These are phyloP conservation scores for Panellus pusillus DNA, from an alignment of 768 basidiomycete species.

Conservation along the genomic window DNA sequence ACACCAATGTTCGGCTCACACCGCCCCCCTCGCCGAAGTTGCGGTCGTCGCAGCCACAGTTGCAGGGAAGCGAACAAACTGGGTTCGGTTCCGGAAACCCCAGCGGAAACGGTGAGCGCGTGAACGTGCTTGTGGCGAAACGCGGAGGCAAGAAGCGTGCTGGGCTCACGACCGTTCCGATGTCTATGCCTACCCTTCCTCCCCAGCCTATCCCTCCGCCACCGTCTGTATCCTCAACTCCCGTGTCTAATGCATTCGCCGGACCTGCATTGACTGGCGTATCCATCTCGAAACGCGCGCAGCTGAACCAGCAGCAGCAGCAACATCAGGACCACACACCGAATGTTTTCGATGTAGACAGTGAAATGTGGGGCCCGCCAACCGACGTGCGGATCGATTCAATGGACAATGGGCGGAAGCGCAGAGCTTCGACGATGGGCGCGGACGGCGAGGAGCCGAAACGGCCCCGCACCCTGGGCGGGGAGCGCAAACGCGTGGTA, in stretches of 20 bases:
- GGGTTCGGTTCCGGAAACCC: slow-evolving; percentile 45
- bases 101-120: slow-evolving; percentile 52
- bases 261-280: slow-evolving; percentile 24
- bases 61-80: slow-evolving; percentile 23
- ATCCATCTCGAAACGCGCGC: slow-evolving; percentile 37
- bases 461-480: slow-evolving; percentile 60
- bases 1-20: slow-evolving; percentile 41
- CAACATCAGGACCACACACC: slow-evolving; percentile 25
- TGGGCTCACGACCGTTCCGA: slow-evolving; percentile 29
- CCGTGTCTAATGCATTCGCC: background rate
- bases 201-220: background rate
- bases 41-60: slow-evolving; percentile 31
- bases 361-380: slow-evolving; percentile 44
- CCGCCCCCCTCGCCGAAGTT: slow-evolving; percentile 50
- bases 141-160: slow-evolving; percentile 65
- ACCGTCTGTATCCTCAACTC: slow-evolving; percentile 1
- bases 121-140: slow-evolving; percentile 77
- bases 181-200: slow-evolving; percentile 20
- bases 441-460: slow-evolving; percentile 33
- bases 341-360: slow-evolving; percentile 44
- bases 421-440: slow-evolving; percentile 44
- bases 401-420: slow-evolving; percentile 44
- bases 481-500: slow-evolving; percentile 54
- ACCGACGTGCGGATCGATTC: slow-evolving; percentile 26
- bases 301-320: slow-evolving; percentile 31